These are phyloP conservation scores for Lichtheimia corymbifera DNA, from an alignment of 371 early-diverging fungal genomes.

Conservation along the genomic window DNA sequence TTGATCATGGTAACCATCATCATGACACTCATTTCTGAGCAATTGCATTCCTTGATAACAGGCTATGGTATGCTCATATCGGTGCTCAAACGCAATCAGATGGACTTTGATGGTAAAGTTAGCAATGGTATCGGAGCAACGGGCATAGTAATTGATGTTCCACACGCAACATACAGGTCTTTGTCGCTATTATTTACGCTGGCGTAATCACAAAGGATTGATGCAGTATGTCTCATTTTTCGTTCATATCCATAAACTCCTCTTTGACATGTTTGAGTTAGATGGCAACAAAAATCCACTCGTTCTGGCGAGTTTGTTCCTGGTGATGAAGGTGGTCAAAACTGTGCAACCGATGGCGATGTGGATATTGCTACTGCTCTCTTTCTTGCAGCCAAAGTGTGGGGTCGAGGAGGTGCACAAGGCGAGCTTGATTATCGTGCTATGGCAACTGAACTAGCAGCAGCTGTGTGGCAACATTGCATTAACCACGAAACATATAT, in stretches of 20 bases:
- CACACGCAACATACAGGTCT: slow-evolving; percentile 32
- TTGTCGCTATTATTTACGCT: slow-evolving; percentile 55
- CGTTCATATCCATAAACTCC: too few species aligned
- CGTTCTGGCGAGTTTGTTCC: slow-evolving; percentile 38
- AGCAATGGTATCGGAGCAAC: background rate
- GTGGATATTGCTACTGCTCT: slow-evolving; percentile 61
- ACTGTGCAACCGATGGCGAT: slow-evolving; percentile 66
- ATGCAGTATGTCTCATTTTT: slow-evolving; percentile 38
- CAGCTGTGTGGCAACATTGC: slow-evolving; percentile 55
- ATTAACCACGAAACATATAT: slow-evolving; percentile 58
- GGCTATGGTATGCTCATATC: slow-evolving; percentile 69
- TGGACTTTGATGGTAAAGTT: slow-evolving; percentile 57
- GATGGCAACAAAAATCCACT: slow-evolving; percentile 59
- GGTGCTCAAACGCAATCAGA: slow-evolving; percentile 58
- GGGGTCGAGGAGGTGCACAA: slow-evolving; percentile 57
- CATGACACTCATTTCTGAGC: background rate
- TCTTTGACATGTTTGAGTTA: background rate
- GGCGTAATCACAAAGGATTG: slow-evolving; percentile 56
- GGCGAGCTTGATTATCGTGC: slow-evolving; percentile 52
- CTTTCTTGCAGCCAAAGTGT: slow-evolving; percentile 56
- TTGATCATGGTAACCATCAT: background rate
- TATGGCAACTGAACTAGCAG: slow-evolving; percentile 45
- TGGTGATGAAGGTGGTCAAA: slow-evolving; percentile 55
- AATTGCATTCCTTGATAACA: slow-evolving; percentile 6
- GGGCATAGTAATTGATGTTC: background rate